These are phyloP conservation scores for Sporothrix brasiliensis DNA, from an alignment of 2,329 filamentous ascomycete species.

Conservation along the genomic window DNA sequence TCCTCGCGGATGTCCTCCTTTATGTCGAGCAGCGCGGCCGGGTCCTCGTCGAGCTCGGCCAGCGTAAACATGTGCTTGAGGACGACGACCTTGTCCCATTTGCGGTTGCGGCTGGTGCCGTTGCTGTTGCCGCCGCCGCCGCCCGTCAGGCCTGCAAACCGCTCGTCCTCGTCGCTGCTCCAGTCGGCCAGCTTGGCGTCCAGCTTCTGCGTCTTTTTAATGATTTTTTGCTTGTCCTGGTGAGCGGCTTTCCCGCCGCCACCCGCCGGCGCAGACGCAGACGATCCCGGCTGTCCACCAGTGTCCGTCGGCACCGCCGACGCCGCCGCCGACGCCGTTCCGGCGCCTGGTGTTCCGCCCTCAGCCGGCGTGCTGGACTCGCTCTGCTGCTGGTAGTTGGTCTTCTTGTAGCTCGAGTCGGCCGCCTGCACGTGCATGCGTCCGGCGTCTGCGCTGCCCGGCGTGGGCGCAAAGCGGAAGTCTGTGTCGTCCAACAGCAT, in stretches of 20 bases:
- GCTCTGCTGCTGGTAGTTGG: slow-evolving; percentile 60
- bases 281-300: not conserved
- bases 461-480: slow-evolving; percentile 66
- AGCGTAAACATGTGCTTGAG: slow-evolving; percentile 93
- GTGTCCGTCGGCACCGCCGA: slow-evolving; percentile 31
- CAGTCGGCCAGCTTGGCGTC: slow-evolving; percentile 92
- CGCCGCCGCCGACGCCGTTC: no score
- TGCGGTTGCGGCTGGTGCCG: slow-evolving; percentile 41
- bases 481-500: slow-evolving; percentile 79
- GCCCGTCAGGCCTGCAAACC: slow-evolving; percentile 32
- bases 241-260: slow-evolving; percentile 45
- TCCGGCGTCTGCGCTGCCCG: slow-evolving; percentile 48
- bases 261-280: not conserved
- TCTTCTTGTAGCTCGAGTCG: slow-evolving; percentile 89
- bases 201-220: slow-evolving; percentile 86
- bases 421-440: slow-evolving; percentile 81
- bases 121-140: slow-evolving; percentile 18
- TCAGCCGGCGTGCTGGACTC: slow-evolving; percentile 40
- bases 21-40: slow-evolving; percentile 81
- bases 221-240: slow-evolving; percentile 84
- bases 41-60: slow-evolving; percentile 80
- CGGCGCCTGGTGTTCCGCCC: slow-evolving; percentile 20
- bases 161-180: slow-evolving; percentile 80
- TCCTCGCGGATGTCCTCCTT: slow-evolving; percentile 93
- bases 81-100: slow-evolving; percentile 80